Evolutionary conservation across 2,329 filamentous ascomycete species (phyloP), one percentile per base, ranked within the genome.

Genomic region (Curvularia sp.): DNA sequence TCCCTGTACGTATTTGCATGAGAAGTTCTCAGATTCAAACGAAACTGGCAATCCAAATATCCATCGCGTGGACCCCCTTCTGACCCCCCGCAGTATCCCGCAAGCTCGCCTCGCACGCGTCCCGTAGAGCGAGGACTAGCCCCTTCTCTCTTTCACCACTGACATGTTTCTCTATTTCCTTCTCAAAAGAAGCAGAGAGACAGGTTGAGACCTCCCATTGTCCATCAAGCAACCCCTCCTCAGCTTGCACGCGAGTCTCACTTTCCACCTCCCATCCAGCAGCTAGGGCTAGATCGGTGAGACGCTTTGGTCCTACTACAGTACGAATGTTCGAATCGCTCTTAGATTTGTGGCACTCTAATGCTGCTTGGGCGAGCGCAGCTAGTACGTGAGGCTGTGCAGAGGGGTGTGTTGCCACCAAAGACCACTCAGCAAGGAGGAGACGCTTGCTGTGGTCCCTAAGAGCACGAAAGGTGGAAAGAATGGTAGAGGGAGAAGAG

Each of bases 341-440:
- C 0, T 70, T 59, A 0, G 62, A 53, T 51, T 78, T 78, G 31
- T 78, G 77, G 2, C 73, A 76, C 65, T 85, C 83, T 1, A 84
- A 65, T 4, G 75, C 68, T 0, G 76, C 80, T 35, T 78, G 72
- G 0, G 83, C 71, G 20, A 86, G 66, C 2, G 80, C 79, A n/a
- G 83, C 82, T 1, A 86, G 72, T 6, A 86, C 79, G 61, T 87
- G 85, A 18, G 84, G 79, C 44, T 75, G 59, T 0, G 80, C 78
- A 1, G 76, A 72, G 5, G 66, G 69, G 24, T 77, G 60, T 0
- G 77, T 78, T 0, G 82, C 79, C 7, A 69, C 64, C 26, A 85
- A 66, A 1, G 78, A 77, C 74, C 80, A 84, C 67, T 84, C 82
- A 12, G 82, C 82, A 5, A 84, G 61, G 33, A 77, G 77, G 3